Base-by-base conservation (phyloP, 176 grass and related monocot genomes). In the Musa troglodytarum region DNA sequence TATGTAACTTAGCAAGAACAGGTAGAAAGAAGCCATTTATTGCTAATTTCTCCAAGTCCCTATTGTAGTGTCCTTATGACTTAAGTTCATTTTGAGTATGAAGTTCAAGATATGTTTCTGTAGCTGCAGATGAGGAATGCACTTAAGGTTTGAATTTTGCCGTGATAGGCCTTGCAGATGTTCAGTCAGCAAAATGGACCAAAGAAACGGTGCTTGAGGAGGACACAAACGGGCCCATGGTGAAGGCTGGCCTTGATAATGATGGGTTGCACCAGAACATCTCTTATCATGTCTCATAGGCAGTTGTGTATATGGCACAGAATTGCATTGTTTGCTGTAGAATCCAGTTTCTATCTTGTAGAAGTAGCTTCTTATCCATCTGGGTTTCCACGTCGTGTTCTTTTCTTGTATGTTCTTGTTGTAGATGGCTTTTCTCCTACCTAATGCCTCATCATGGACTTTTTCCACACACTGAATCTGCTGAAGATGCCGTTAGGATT, bases 171-270 rank as follows among this genome's bases (percentile, higher is more conserved):
- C 74, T 23, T 65, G 57, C 26, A 77, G 55, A 65, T 77, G n/a
- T 50, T 65, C 23, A 53, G 52, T 52, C 59, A 77, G 11, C 74
- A 64, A 34, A 34, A n/a, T 21, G 29, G 43, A 24, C 74, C 58
- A 21, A 65, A 77, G 58, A 77, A 77, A 12, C 74, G 8, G 11
- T 65, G 74, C 74, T 52, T 77, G 74, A 50, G 74, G 26, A 77
- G 74, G 58, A 77, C 58, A 23, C 74, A 16, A 52, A 77, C 74
- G 52, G 74, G 74, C 52, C 74, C 74, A 13, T 77, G 74, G 74
- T 77, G 65, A 65, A 64, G 23, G 29, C 1, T 3, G 10, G 72
- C 1, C 1, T 54, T 1, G 66, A 16, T 17, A 26, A 10, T 29
- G 15, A 16, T 8, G 49, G 49, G 15, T 17, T 49, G 66, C 14